Evolutionary conservation across 176 grass and related monocot genomes (phyloP), one percentile per base, ranked within the genome.

Genomic region (Raddia guianensis): DNA sequence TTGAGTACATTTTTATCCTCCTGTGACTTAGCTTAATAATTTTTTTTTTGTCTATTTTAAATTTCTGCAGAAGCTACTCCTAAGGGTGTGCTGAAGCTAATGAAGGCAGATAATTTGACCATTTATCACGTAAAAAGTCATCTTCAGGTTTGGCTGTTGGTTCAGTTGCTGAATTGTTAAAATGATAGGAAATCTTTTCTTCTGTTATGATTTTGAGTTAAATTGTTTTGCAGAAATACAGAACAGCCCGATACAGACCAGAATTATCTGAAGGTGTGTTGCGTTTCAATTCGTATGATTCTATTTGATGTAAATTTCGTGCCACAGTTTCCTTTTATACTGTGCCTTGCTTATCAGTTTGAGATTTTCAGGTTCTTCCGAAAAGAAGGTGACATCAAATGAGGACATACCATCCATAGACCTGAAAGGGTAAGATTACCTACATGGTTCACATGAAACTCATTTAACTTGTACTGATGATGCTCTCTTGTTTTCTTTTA

Each of bases 51-150:
- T 27, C 27, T 82, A 32, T 82, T 59, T 72, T 83, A 74, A 48
- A 81, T 56, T 73, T 47, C 60, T 72, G 49, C 87, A 99, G 97
- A 91, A 93, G 97, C 97, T 83, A 99, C 97, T 63, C 97, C 97
- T 43, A 99, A 99, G 82, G 97, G 93, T 42, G 93, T 99, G n/a
- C 68, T 93, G 74, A 99, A 96, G 78, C 86, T 99, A 78, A 99
- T 99, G 97, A 99, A 99, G 82, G 85, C 94, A 71, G 90, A 99
- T 70, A 82, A 94, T 93, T 91, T 99, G 83, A 99, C 97, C 71
- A 99, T 99, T 73, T 99, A 99, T 92, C 97, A 99, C 89, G 93
- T 99, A 57, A 99, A 99, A 93, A 99, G 97, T 82, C 97, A 99
- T 66, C 89, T 99, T 52, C 97, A 96, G 93, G 97, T 99, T 12